Percentiles rank a stretch among this genome's conserved stretches.
These are phyloP conservation scores for Puccinia novopanici DNA, from an alignment of 1,284 basidiomycete species.

Conservation along the genomic window DNA sequence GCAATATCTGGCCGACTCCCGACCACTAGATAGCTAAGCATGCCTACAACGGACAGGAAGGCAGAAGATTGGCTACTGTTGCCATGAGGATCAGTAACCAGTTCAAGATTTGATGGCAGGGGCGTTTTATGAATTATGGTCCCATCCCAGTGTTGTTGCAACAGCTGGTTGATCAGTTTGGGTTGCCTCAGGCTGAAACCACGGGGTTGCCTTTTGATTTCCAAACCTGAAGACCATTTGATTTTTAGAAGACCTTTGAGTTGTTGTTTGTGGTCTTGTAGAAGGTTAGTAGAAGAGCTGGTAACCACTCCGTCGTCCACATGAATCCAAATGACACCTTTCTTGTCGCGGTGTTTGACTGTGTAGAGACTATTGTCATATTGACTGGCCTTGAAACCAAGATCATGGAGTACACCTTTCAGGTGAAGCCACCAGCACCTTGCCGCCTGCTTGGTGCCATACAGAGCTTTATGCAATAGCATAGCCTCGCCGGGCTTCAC, in stretches of 20 bases:
- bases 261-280: not conserved
- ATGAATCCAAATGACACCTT: too few relatives aligned
- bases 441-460: too few relatives aligned
- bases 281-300: not conserved
- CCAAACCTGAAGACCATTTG: not conserved
- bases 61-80: too few relatives aligned
- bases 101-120: not conserved
- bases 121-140: not conserved
- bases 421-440: too few relatives aligned
- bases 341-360: too few relatives aligned
- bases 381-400: too few relatives aligned
- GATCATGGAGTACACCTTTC: too few relatives aligned
- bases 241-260: constrained; percentile 13
- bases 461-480: too few relatives aligned
- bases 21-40: not conserved
- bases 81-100: not conserved
- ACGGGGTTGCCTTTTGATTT: not conserved
- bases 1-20: not conserved
- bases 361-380: too few relatives aligned
- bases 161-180: not conserved
- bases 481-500: too few relatives aligned
- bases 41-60: not conserved
- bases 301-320: constrained; percentile 17
- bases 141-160: not conserved
- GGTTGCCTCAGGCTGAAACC: not conserved